These are phyloP conservation scores for Pseudogymnoascus sp. DNA, from an alignment of 2,329 filamentous ascomycete species.

Conservation along the genomic window DNA sequence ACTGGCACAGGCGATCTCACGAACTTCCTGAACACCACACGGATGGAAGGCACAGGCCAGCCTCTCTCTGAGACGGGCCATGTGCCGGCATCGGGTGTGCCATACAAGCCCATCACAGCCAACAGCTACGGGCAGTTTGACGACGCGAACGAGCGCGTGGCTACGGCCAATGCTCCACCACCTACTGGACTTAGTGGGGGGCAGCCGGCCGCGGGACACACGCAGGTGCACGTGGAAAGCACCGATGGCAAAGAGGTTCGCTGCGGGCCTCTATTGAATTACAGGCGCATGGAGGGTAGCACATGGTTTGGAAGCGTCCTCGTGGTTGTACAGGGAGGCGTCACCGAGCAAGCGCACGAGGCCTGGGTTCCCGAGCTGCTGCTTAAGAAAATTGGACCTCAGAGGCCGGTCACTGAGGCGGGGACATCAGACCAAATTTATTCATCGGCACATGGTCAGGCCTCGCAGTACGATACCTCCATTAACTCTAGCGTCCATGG, in stretches of 20 bases:
- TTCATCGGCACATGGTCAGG: constrained; percentile 17
- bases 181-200: not conserved
- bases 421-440: constrained; percentile 24
- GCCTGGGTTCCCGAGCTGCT: constrained; percentile 52
- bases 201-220: not conserved
- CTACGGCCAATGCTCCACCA: not conserved
- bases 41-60: constrained; percentile 32
- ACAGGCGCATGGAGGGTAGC: constrained; percentile 61
- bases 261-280: constrained; percentile 71
- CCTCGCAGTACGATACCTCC: constrained; percentile 12
- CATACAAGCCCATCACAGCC: constrained; percentile 43
- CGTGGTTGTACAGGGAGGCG: constrained; percentile 69
- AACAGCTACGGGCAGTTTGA: constrained; percentile 16
- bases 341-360: constrained; percentile 38
- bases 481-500: constrained; percentile 39
- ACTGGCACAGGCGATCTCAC: constrained; percentile 45
- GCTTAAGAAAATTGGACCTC: constrained; percentile 33
- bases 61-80: not conserved
- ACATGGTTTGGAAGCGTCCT: constrained; percentile 81
- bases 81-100: constrained; percentile 18
- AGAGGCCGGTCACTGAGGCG: constrained; percentile 10
- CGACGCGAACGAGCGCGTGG: not conserved
- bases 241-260: constrained; percentile 48
- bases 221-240: not conserved
- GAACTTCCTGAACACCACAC: constrained; percentile 48